A percentile compares a stretch with the other conserved stretches of the same genome.
phyloP scores from a whole-genome alignment of 1,139 yeast species.

The Yamadazyma spencermartinsiae region DNA sequence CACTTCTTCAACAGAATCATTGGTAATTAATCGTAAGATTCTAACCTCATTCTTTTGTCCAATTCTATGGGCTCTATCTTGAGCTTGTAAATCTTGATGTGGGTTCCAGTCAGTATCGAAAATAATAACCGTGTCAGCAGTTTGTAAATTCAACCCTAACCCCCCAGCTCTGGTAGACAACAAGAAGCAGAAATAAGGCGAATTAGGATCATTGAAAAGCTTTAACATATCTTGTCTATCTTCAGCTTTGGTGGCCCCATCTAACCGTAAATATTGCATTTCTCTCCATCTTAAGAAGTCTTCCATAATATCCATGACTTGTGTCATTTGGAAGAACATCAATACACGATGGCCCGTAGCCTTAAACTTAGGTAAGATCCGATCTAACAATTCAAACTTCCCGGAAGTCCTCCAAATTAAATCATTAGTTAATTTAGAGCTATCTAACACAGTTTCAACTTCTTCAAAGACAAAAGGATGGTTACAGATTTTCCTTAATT shows the following conservation, averaged over 20 bases:
- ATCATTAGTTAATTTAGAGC: conserved; percentile 66
- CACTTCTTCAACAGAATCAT: conserved; percentile 81
- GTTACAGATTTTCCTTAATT: conserved; percentile 91
- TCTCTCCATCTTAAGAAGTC: conserved; percentile 67
- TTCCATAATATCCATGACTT: conserved; percentile 87
- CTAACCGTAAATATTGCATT: conserved; percentile 73
- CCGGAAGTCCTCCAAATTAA: conserved; percentile 77
- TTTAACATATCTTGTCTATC: conserved; percentile 74
- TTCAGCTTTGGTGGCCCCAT: conserved; percentile 82
- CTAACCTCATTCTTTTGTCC: conserved; percentile 88
- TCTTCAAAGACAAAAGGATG: conserved; percentile 98
- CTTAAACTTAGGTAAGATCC: conserved; percentile 72
- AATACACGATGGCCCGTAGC: conserved; percentile 77
- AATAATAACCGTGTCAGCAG: conserved; percentile 86
- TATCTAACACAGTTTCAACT: conserved; percentile 84
- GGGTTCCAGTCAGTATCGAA: conserved; percentile 94
- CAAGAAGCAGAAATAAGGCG: conserved; percentile 75
- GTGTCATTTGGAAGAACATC: conserved; percentile 86
- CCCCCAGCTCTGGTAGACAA: conserved; percentile 91
- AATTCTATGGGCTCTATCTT: conserved; percentile 88
- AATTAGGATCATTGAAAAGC: conserved; percentile 67
- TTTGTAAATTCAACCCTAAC: conserved; percentile 78
- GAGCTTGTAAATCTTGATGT: conserved; percentile 89
- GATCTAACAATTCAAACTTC: conserved; percentile 74
- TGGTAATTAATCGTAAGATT: conserved; percentile 75